phyloP scores from a whole-genome alignment of 192 early-diverging fungal species.

The Mortierella antarctica region DNA sequence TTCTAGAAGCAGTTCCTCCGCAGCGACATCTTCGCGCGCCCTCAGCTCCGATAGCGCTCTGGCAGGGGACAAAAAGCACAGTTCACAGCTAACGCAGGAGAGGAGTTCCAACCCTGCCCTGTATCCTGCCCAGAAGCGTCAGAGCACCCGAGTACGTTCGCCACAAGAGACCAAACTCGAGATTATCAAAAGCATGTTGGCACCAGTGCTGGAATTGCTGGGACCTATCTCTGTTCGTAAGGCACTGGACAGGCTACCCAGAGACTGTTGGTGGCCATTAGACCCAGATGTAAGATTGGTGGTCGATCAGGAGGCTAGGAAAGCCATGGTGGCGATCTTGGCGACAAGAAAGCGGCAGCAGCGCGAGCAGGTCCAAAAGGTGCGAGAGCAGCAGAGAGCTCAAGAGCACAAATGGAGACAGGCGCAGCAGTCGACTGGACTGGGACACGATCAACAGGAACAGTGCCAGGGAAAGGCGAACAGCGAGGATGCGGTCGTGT shows the following conservation, averaged over 20 bases:
- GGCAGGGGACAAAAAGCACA: not conserved
- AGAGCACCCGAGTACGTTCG: not conserved
- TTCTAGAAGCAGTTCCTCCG: not conserved
- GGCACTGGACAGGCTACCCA: constrained; percentile 37
- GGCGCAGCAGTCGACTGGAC: too few relatives aligned
- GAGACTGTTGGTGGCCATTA: constrained; percentile 47
- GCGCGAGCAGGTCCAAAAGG: not conserved
- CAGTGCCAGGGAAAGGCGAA: too few relatives aligned
- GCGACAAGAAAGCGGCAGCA: constrained; percentile 3
- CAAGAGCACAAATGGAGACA: too few relatives aligned
- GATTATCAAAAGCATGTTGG: constrained; percentile 16
- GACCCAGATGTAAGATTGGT: constrained; percentile 27
- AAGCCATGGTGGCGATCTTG: constrained; percentile 19
- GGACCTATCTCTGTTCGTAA: constrained; percentile 36
- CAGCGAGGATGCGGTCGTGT: too few relatives aligned
- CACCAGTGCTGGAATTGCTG: constrained; percentile 21
- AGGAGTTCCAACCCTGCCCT: not conserved
- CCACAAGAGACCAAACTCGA: constrained; percentile 24
- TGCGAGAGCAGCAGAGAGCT: too few relatives aligned
- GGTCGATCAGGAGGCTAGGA: constrained; percentile 31
- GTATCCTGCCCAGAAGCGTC: not conserved
- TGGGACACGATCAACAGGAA: too few relatives aligned
- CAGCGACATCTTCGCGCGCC: not conserved
- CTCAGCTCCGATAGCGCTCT: not conserved
- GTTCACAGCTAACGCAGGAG: constrained; percentile 1